These are phyloP conservation scores for Metschnikowia cerradonensis DNA, from an alignment of 805 yeast genomes.

Conservation along the genomic window DNA sequence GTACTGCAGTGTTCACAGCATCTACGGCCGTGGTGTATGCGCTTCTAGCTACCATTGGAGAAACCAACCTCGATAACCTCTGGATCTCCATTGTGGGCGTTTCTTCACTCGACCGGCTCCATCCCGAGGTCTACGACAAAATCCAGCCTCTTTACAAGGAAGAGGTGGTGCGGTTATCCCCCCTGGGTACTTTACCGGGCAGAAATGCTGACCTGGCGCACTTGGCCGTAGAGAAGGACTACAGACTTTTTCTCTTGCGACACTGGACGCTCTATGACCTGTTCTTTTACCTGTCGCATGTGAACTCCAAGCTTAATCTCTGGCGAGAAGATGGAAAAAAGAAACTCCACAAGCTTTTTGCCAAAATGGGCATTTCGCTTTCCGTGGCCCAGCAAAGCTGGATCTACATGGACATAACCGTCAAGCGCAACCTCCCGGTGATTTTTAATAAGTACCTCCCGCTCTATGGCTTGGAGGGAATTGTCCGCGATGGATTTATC, in stretches of 20 bases:
- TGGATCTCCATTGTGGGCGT: conserved; percentile 93
- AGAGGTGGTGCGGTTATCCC: conserved; percentile 70
- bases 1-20: conserved; percentile 73
- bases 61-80: conserved; percentile 60
- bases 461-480: conserved; percentile 74
- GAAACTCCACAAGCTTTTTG: conserved; percentile 83
- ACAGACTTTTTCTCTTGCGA: conserved; percentile 76
- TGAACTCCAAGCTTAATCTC: conserved; percentile 77
- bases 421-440: conserved; percentile 68
- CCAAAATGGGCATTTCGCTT: conserved; percentile 91
- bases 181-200: conserved; percentile 29
- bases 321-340: conserved; percentile 93
- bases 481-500: conserved; percentile 81
- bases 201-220: conserved; percentile 41
- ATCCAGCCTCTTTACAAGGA: conserved; percentile 73
- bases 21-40: conserved; percentile 78
- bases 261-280: conserved; percentile 94
- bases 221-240: conserved; percentile 74
- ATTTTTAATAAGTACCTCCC: conserved; percentile 70
- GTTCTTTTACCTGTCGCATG: conserved; percentile 85
- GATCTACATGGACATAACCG: conserved; percentile 79
- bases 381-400: conserved; percentile 88
- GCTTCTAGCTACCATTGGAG: conserved; percentile 75
- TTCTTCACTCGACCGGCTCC: conserved; percentile 68
- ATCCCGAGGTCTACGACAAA: conserved; percentile 70